These are phyloP conservation scores for Phialocephala sp. DNA, from an alignment of 2,329 filamentous ascomycete genomes.

Conservation along the genomic window DNA sequence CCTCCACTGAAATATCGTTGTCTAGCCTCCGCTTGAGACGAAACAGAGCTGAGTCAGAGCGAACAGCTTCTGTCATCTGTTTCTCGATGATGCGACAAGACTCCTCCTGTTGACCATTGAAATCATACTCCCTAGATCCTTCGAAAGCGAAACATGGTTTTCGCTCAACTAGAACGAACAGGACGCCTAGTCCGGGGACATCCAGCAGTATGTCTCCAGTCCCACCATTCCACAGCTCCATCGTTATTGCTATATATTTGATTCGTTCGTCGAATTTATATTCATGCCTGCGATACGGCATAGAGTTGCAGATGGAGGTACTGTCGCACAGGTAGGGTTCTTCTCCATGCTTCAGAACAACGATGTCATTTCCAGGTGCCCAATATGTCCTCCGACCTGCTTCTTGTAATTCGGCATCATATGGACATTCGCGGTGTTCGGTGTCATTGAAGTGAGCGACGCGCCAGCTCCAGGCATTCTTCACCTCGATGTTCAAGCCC, in stretches of 20 bases:
- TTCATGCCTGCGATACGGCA: not conserved
- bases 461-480: conserved; percentile 5
- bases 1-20: not conserved
- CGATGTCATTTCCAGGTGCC: not conserved
- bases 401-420: not conserved
- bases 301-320: conserved; percentile 6
- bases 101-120: not conserved
- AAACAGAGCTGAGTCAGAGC: not conserved
- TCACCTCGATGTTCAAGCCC: not conserved
- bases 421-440: not conserved
- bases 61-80: not conserved
- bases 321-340: not conserved
- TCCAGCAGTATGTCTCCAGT: not conserved
- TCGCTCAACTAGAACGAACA: not conserved
- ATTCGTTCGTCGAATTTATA: not conserved
- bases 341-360: conserved; percentile 1
- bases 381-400: not conserved
- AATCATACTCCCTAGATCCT: not conserved
- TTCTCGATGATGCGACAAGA: not conserved
- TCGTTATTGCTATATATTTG: conserved; percentile 4
- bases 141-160: not conserved
- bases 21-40: not conserved
- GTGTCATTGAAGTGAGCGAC: not conserved
- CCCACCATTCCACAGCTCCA: conserved; percentile 1
- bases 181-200: not conserved